Evolutionary conservation across 1,284 basidiomycete species (phyloP).

Genomic region (Abortiporus biennis): DNA sequence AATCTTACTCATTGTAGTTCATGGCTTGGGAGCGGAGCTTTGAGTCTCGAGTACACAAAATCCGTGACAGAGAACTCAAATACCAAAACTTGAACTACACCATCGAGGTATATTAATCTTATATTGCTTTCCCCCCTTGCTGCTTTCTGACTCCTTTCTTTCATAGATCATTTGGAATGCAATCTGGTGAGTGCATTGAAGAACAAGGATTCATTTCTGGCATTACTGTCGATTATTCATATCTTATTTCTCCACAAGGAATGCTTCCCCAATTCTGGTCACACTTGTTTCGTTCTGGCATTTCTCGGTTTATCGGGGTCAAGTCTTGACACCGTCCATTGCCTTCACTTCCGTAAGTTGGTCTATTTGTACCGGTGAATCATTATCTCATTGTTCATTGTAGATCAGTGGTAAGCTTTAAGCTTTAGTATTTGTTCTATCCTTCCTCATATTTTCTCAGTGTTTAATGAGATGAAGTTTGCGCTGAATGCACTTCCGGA

Average conservation of each 20-base stretch:
- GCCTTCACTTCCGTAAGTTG: constrained; percentile 66
- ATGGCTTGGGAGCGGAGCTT: constrained; percentile 96
- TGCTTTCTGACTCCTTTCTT: background rate
- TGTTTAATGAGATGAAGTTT: constrained; percentile 85
- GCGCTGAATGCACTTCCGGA: constrained; percentile 84
- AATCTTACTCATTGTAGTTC: constrained; percentile 35
- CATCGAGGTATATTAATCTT: constrained; percentile 58
- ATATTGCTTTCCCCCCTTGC: background rate
- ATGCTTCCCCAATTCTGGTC: constrained; percentile 68
- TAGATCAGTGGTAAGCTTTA: constrained; percentile 7
- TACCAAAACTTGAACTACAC: constrained; percentile 83
- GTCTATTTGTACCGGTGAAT: too few relatives aligned
- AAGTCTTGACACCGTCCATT: constrained; percentile 73
- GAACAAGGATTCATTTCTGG: background rate
- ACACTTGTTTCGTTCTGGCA: constrained; percentile 82
- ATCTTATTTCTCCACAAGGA: constrained; percentile 39
- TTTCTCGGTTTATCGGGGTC: constrained; percentile 64
- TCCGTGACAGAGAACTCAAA: constrained; percentile 76
- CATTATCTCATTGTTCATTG: too few relatives aligned
- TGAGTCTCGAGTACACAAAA: constrained; percentile 66
- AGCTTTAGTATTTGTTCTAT: too few relatives aligned
- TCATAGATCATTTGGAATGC: constrained; percentile 64
- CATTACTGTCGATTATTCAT: background rate
- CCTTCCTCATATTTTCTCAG: constrained; percentile 32
- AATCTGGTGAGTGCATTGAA: constrained; percentile 54